A percentile compares a stretch with the other conserved stretches of the same genome.
phyloP scores from a whole-genome alignment of 1,139 yeast genomes.

The Geotrichum aggregatum region DNA sequence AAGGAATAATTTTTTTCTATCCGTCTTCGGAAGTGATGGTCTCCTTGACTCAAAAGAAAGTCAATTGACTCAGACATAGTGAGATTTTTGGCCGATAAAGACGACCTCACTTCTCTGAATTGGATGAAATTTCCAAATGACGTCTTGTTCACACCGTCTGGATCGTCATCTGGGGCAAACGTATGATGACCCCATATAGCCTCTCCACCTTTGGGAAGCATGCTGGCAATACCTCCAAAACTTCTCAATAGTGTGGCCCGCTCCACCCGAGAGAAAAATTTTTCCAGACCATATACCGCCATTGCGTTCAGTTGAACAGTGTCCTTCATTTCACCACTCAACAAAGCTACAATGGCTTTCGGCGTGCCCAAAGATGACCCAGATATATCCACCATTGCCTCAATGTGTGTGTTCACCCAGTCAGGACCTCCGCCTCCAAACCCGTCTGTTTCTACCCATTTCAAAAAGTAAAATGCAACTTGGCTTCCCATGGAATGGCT shows the following conservation, averaged over 20 bases:
- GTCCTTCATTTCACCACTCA: slow-evolving; percentile 97
- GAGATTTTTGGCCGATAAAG: slow-evolving; percentile 48
- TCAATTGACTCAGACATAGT: slow-evolving; percentile 68
- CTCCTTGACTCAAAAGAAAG: slow-evolving; percentile 58
- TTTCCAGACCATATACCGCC: slow-evolving; percentile 91
- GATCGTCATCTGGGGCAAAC: slow-evolving; percentile 47
- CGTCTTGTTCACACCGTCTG: slow-evolving; percentile 38
- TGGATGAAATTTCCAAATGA: slow-evolving; percentile 75
- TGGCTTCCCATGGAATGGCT: slow-evolving; percentile 98
- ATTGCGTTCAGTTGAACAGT: slow-evolving; percentile 89
- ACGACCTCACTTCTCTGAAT: slow-evolving; percentile 48
- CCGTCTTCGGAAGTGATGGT: slow-evolving; percentile 68
- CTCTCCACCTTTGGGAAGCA: slow-evolving; percentile 95
- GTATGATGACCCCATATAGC: slow-evolving; percentile 71
- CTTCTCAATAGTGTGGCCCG: slow-evolving; percentile 78
- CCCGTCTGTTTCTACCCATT: slow-evolving; percentile 86
- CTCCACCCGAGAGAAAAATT: slow-evolving; percentile 85
- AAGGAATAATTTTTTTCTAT: slow-evolving; percentile 68
- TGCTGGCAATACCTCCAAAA: slow-evolving; percentile 91
- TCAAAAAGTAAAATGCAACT: slow-evolving; percentile 76
- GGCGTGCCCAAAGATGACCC: slow-evolving; percentile 93
- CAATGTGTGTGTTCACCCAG: slow-evolving; percentile 85
- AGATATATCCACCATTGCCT: slow-evolving; percentile 76
- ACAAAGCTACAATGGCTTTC: slow-evolving; percentile 80
- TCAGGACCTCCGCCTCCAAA: slow-evolving; percentile 83